phyloP scores from a whole-genome alignment of 257 asterid genomes.

The Lavandula angustifolia region DNA sequence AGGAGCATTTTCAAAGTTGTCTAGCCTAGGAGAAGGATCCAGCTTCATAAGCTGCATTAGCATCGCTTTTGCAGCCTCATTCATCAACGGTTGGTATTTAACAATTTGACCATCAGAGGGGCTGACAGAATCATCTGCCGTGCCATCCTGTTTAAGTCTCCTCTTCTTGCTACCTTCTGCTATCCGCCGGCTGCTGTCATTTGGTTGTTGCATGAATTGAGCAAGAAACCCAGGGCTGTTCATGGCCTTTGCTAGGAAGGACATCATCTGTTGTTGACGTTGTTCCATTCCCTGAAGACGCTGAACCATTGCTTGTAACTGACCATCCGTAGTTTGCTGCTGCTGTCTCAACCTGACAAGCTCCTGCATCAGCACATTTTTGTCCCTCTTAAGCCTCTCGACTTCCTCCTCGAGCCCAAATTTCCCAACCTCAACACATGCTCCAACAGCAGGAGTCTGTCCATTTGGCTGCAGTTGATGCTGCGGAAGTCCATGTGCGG shows the following conservation, averaged over 20 bases:
- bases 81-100: conserved; percentile 74
- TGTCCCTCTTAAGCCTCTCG: conserved; percentile 82
- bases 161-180: conserved; percentile 77
- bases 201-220: conserved; percentile 81
- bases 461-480: conserved; percentile 55
- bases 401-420: conserved; percentile 93
- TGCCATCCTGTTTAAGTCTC: conserved; percentile 68
- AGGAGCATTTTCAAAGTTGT: conserved; percentile 42
- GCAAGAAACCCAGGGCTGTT: conserved; percentile 89
- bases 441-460: conserved; percentile 60
- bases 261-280: conserved; percentile 94
- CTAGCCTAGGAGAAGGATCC: conserved; percentile 65
- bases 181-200: conserved; percentile 54
- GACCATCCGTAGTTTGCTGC: conserved; percentile 79
- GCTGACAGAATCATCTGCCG: conserved; percentile 40
- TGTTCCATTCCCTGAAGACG: conserved; percentile 96
- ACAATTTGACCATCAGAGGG: conserved; percentile 70
- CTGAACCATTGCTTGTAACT: conserved; percentile 72
- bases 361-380: conserved; percentile 86
- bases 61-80: conserved; percentile 80
- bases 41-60: conserved; percentile 66
- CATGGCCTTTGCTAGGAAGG: conserved; percentile 86
- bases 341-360: conserved; percentile 86
- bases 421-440: conserved; percentile 89
- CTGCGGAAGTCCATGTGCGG: conserved; percentile 71